Conservation (phyloP, 148 eudicot genomes). For the Amaranthus hypochondriacus region DNA sequence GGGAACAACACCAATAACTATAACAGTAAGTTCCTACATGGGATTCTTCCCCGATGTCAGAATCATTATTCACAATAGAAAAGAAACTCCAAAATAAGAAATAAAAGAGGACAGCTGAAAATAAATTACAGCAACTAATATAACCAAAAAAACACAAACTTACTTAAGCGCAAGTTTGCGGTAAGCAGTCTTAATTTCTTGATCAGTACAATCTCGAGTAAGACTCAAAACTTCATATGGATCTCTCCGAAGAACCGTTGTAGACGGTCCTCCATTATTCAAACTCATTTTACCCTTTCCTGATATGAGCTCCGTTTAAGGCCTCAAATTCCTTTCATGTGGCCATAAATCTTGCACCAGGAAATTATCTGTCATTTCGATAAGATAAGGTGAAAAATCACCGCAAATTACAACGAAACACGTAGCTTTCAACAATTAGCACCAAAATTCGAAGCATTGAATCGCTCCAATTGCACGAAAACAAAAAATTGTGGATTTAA, state of each 20-base stretch:
- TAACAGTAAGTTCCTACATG: too few species aligned
- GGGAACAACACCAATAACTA: background rate
- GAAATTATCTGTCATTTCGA: conserved; percentile 18
- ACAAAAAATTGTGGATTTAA: background rate
- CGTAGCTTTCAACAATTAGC: background rate
- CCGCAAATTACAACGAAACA: background rate
- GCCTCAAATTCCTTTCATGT: conserved; percentile 21
- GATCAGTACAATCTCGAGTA: conserved; percentile 69
- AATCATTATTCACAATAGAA: too few species aligned
- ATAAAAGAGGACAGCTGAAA: background rate
- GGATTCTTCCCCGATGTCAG: background rate
- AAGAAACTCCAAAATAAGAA: background rate
- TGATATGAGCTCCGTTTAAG: background rate
- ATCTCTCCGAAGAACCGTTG: conserved; percentile 59
- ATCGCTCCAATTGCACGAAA: conserved; percentile 8
- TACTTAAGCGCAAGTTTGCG: conserved; percentile 97
- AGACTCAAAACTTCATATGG: conserved; percentile 87
- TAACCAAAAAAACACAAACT: conserved; percentile 10
- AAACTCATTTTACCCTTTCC: conserved; percentile 32
- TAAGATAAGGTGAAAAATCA: background rate
- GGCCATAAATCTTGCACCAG: conserved; percentile 7
- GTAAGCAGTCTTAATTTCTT: conserved; percentile 89
- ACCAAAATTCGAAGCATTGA: conserved; percentile 25
- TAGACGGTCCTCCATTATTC: conserved; percentile 44
- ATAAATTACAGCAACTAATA: conserved; percentile 2